These are phyloP conservation scores for Fusarium sp. DNA, from an alignment of 2,329 filamentous ascomycete species.

Conservation along the genomic window DNA sequence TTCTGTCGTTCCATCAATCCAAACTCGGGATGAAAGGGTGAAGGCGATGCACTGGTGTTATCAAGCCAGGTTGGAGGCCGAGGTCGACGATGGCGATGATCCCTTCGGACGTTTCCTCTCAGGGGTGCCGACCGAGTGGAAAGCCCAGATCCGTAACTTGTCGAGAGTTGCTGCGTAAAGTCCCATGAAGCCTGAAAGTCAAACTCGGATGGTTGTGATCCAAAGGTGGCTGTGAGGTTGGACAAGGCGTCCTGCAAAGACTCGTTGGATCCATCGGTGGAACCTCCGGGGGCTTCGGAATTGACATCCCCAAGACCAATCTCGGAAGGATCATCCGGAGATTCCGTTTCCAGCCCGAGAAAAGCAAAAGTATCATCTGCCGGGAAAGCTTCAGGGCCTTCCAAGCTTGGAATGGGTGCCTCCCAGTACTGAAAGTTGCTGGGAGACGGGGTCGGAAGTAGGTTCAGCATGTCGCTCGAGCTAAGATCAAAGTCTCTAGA, in stretches of 20 bases:
- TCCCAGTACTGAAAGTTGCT: conserved; percentile 23
- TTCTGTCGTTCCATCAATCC: conserved; percentile 46
- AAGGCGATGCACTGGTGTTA: conserved; percentile 13
- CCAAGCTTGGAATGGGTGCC: conserved; percentile 19
- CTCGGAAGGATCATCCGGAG: not conserved
- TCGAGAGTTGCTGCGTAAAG: not conserved
- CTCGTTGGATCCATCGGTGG: not conserved
- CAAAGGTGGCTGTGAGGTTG: conserved; percentile 13
- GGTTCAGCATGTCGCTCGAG: conserved; percentile 5
- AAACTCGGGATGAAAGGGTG: conserved; percentile 24
- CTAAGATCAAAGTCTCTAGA: conserved; percentile 10
- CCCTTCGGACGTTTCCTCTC: not conserved
- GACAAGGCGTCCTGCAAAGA: conserved; percentile 7
- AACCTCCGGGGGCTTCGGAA: not conserved
- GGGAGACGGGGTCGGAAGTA: conserved; percentile 21
- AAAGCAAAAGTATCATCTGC: not conserved
- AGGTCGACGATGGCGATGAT: not conserved
- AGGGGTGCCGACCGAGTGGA: conserved; percentile 4
- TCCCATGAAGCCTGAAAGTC: conserved; percentile 25
- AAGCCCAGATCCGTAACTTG: not conserved
- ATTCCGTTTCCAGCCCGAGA: not conserved
- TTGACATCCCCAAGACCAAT: conserved; percentile 2
- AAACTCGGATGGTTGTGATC: conserved; percentile 19
- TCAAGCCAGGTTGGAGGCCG: conserved; percentile 9
- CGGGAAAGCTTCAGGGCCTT: not conserved